These are phyloP conservation scores for Russula emetica DNA, from an alignment of 768 basidiomycete genomes.

Conservation along the genomic window DNA sequence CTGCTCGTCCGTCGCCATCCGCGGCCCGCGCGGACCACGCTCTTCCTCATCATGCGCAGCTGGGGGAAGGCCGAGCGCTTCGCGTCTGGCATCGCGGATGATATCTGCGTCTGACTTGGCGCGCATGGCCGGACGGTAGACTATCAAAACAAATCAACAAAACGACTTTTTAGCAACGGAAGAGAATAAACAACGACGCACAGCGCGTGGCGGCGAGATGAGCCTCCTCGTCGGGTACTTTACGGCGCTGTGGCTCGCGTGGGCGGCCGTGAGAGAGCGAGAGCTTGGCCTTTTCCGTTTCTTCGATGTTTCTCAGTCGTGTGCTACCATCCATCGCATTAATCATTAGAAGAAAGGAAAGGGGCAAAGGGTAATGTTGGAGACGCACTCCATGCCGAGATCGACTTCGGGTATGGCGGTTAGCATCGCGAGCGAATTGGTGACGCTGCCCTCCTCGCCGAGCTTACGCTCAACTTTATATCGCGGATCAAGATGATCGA, in stretches of 20 bases:
- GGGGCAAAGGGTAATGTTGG: not conserved
- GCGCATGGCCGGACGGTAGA: constrained; percentile 79
- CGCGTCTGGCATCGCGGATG: constrained; percentile 79
- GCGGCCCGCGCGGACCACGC: constrained; percentile 44
- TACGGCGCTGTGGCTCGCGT: constrained; percentile 40
- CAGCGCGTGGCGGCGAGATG: constrained; percentile 86
- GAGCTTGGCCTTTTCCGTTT: constrained; percentile 94
- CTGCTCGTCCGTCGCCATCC: constrained; percentile 88
- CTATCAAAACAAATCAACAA: constrained; percentile 39
- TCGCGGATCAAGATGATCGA: constrained; percentile 65
- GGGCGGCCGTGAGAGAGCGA: constrained; percentile 70
- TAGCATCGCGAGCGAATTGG: constrained; percentile 90
- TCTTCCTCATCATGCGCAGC: constrained; percentile 45
- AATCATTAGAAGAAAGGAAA: not conserved
- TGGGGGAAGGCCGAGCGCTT: constrained; percentile 74
- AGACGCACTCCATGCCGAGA: constrained; percentile 92
- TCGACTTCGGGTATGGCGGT: constrained; percentile 98
- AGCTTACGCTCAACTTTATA: constrained; percentile 51
- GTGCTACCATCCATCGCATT: constrained; percentile 44
- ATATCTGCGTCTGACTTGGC: constrained; percentile 87
- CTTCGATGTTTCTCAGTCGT: constrained; percentile 92
- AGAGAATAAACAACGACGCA: constrained; percentile 38
- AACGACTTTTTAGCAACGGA: not conserved
- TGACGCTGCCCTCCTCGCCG: constrained; percentile 87
- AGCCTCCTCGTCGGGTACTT: constrained; percentile 61